A percentile compares a stretch with the other conserved stretches of the same genome.
phyloP scores from a whole-genome alignment of 768 basidiomycete genomes.

The Neoboletus brunneissimus region DNA sequence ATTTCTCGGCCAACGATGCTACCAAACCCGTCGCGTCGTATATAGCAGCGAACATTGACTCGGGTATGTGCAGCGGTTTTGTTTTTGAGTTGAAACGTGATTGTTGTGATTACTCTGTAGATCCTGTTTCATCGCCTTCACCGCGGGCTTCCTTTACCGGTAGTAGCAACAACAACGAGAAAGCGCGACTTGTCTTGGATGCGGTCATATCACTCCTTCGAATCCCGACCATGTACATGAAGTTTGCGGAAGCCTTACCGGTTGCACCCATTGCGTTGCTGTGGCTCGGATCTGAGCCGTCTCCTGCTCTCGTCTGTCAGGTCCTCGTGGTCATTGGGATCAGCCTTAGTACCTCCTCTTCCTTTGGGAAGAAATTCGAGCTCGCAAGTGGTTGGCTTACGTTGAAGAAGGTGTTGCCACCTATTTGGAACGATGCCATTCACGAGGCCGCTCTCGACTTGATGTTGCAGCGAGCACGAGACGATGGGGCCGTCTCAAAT shows the following conservation, averaged over 20 bases:
- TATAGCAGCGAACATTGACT: slow-evolving; percentile 75
- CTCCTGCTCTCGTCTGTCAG: slow-evolving; percentile 53
- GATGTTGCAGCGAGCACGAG: slow-evolving; percentile 49
- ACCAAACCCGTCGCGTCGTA: slow-evolving; percentile 88
- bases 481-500: slow-evolving; percentile 6
- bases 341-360: slow-evolving; percentile 50
- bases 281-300: slow-evolving; percentile 75
- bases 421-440: slow-evolving; percentile 64
- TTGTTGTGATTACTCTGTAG: background rate
- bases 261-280: slow-evolving; percentile 76
- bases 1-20: slow-evolving; percentile 68
- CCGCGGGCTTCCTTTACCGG: slow-evolving; percentile 10
- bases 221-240: slow-evolving; percentile 55
- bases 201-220: slow-evolving; percentile 62
- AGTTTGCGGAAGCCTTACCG: slow-evolving; percentile 72
- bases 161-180: slow-evolving; percentile 40
- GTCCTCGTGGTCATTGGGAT: slow-evolving; percentile 59
- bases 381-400: slow-evolving; percentile 81
- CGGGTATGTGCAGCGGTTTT: slow-evolving; percentile 41
- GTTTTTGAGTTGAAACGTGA: background rate
- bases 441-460: slow-evolving; percentile 69
- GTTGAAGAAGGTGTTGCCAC: slow-evolving; percentile 64
- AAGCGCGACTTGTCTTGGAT: slow-evolving; percentile 66
- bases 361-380: slow-evolving; percentile 82
- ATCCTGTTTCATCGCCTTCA: slow-evolving; percentile 7